Evolutionary conservation across 805 yeast species (phyloP).

Genomic region (Saccharomycopsis babjevae): DNA sequence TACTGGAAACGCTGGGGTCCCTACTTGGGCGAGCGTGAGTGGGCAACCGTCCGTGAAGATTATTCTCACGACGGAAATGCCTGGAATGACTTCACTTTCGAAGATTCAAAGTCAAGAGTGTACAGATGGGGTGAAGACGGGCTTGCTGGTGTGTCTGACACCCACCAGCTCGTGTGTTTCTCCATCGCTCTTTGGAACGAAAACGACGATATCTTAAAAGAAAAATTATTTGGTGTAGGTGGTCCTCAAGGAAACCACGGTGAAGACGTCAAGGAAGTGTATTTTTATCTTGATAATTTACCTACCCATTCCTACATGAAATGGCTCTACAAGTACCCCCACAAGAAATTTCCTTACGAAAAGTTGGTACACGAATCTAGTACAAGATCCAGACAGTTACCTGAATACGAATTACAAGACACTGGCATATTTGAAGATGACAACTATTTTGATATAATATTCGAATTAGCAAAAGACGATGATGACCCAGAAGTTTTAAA

Average conservation of each 20-base stretch:
- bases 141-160: conserved; percentile 78
- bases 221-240: conserved; percentile 77
- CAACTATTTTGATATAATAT: conserved; percentile 73
- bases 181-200: conserved; percentile 91
- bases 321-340: conserved; percentile 89
- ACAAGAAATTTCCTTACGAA: conserved; percentile 70
- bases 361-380: conserved; percentile 59
- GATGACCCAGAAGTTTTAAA: conserved; percentile 70
- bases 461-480: conserved; percentile 82
- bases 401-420: conserved; percentile 76
- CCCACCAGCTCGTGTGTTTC: conserved; percentile 65
- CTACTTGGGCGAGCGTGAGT: conserved; percentile 76
- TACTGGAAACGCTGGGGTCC: conserved; percentile 92
- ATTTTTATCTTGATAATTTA: conserved; percentile 80
- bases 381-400: conserved; percentile 52
- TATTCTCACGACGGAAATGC: conserved; percentile 82
- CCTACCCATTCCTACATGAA: conserved; percentile 92
- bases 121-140: conserved; percentile 98
- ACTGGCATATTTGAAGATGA: conserved; percentile 58
- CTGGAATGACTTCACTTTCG: conserved; percentile 82
- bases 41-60: conserved; percentile 84
- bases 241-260: conserved; percentile 95
- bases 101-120: conserved; percentile 67
- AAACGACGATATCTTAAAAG: conserved; percentile 74
- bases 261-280: conserved; percentile 83